phyloP scores from a whole-genome alignment of 2,329 filamentous ascomycete genomes.

The Xylariales sp. region DNA sequence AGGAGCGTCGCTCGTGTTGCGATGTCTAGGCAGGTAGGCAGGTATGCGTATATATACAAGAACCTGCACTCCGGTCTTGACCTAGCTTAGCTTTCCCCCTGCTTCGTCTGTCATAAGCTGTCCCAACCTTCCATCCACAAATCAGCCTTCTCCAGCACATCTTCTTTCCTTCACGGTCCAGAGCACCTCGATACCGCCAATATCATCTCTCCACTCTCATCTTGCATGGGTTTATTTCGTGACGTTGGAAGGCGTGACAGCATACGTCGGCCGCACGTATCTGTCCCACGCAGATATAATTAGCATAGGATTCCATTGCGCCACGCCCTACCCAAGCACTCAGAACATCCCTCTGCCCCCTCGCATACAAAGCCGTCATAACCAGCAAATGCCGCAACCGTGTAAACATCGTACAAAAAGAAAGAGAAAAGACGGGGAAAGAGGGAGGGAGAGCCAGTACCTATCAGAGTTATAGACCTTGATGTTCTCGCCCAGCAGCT shows the following conservation, averaged over 20 bases:
- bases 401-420: not conserved
- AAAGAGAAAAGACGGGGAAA: not conserved
- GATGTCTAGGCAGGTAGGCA: slow-evolving; percentile 10
- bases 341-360: not conserved
- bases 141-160: not conserved
- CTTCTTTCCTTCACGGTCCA: not conserved
- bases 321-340: too few species aligned
- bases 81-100: not conserved
- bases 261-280: slow-evolving; percentile 79
- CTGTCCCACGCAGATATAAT: not conserved
- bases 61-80: not conserved
- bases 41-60: slow-evolving; percentile 29
- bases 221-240: slow-evolving; percentile 62
- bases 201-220: not conserved
- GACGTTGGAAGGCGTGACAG: slow-evolving; percentile 73
- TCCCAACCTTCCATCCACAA: not conserved
- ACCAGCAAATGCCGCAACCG: not conserved
- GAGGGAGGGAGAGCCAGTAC: slow-evolving; percentile 61
- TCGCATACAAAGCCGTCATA: not conserved
- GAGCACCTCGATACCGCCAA: not conserved
- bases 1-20: slow-evolving; percentile 24
- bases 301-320: not conserved
- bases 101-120: not conserved
- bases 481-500: slow-evolving; percentile 83
- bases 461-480: slow-evolving; percentile 90